Percentiles rank a stretch among this genome's conserved stretches.
Conservation (phyloP, 805 yeast species). For the Lachancea waltii region DNA sequence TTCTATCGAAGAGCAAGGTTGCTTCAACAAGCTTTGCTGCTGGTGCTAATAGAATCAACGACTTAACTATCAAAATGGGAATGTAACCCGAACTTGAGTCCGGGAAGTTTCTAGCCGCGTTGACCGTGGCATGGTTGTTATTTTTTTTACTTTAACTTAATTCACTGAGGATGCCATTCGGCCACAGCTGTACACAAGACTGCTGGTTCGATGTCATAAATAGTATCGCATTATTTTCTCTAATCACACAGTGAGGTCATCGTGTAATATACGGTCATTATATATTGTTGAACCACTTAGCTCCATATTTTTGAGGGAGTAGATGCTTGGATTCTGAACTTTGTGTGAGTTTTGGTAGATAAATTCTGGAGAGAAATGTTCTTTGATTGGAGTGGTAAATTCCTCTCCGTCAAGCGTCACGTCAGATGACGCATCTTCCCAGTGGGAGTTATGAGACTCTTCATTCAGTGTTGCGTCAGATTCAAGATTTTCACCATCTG, state of each 20-base stretch:
- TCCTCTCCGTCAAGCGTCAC: conserved; percentile 10
- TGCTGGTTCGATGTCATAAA: neutral
- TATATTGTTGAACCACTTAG: conserved; percentile 20
- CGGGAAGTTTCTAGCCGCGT: conserved; percentile 6
- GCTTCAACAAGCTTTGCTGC: conserved; percentile 20
- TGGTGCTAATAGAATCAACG: conserved; percentile 9
- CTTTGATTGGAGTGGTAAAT: conserved; percentile 5
- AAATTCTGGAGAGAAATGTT: neutral
- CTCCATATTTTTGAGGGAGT: conserved; percentile 14
- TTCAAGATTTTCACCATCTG: conserved; percentile 1
- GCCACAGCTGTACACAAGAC: too few relatives aligned
- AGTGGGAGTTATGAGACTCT: conserved; percentile 7
- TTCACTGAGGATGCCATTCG: too few relatives aligned
- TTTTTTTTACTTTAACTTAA: too few relatives aligned
- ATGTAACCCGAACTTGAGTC: neutral
- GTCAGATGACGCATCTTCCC: conserved; percentile 12
- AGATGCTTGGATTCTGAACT: conserved; percentile 11
- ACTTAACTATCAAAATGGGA: neutral
- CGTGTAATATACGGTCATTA: conserved; percentile 7
- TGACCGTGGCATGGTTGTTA: conserved; percentile 8
- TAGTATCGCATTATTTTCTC: neutral
- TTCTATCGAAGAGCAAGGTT: conserved; percentile 13
- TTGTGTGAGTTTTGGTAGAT: conserved; percentile 5
- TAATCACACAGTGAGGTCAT: conserved; percentile 7
- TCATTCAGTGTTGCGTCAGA: conserved; percentile 8